These are phyloP conservation scores for Neurospora sp. DNA, from an alignment of 495 filamentous ascomycete species.

Conservation along the genomic window DNA sequence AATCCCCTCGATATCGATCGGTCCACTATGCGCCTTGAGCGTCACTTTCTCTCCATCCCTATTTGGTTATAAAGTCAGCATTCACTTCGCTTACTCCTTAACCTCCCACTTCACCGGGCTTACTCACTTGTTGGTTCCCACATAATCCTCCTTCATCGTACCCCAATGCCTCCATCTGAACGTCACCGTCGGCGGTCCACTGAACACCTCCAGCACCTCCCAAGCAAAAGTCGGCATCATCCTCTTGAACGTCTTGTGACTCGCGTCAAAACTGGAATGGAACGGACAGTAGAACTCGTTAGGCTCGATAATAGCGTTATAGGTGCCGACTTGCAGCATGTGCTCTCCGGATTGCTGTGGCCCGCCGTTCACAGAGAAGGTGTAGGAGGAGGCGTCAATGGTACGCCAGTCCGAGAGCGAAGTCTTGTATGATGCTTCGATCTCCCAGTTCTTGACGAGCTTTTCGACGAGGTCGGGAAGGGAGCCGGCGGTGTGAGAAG, in stretches of 20 bases:
- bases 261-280: conserved; percentile 45
- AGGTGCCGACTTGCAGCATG: conserved; percentile 57
- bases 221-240: conserved; percentile 64
- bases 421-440: conserved; percentile 58
- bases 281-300: conserved; percentile 53
- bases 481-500: conserved; percentile 42
- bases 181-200: conserved; percentile 47
- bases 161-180: conserved; percentile 62
- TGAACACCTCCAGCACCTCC: conserved; percentile 58
- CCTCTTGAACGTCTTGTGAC: conserved; percentile 58
- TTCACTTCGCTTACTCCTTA: neutral
- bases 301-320: conserved; percentile 53
- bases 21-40: conserved; percentile 42
- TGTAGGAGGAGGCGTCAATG: conserved; percentile 44
- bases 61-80: neutral
- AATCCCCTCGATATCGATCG: conserved; percentile 42
- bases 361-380: conserved; percentile 52
- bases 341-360: conserved; percentile 45
- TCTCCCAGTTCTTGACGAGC: conserved; percentile 65
- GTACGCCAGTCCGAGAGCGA: conserved; percentile 53
- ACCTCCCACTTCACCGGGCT: neutral
- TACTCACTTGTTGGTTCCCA: conserved; percentile 47
- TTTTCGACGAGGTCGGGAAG: conserved; percentile 53
- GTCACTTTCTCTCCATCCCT: conserved; percentile 51
- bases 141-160: conserved; percentile 53